These are phyloP conservation scores for Withania somnifera DNA, from an alignment of 305 asterid genomes.

Conservation along the genomic window DNA sequence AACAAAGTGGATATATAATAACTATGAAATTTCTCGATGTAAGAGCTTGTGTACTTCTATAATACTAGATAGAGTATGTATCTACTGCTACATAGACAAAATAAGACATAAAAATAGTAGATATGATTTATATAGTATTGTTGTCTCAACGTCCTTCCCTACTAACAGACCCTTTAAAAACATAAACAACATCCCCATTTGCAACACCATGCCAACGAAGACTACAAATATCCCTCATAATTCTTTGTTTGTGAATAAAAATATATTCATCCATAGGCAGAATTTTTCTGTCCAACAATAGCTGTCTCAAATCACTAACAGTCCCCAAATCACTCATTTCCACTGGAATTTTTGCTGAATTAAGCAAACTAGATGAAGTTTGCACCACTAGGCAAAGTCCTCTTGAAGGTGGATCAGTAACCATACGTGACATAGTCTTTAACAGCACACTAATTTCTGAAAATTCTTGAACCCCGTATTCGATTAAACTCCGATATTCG, in stretches of 20 bases:
- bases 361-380: slow-evolving; percentile 45
- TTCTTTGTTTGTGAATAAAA: slow-evolving; percentile 72
- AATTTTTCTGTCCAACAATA: slow-evolving; percentile 28
- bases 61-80: background rate
- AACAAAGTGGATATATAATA: background rate
- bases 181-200: slow-evolving; percentile 54
- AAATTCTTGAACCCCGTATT: slow-evolving; percentile 28
- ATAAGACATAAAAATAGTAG: background rate
- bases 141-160: background rate
- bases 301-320: slow-evolving; percentile 33
- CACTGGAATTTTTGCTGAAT: slow-evolving; percentile 41
- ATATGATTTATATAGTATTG: background rate
- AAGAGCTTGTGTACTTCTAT: background rate
- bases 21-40: background rate
- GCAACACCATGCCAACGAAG: slow-evolving; percentile 91
- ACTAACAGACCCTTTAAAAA: slow-evolving; percentile 59
- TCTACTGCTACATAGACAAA: background rate
- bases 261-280: slow-evolving; percentile 67
- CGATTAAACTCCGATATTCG: slow-evolving; percentile 24
- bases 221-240: slow-evolving; percentile 55
- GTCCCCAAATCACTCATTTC: slow-evolving; percentile 47
- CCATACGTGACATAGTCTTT: slow-evolving; percentile 21
- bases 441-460: slow-evolving; percentile 37
- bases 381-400: slow-evolving; percentile 41
- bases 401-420: slow-evolving; percentile 29